phyloP scores from a whole-genome alignment of 352 stramenopile genomes.

The Plasmopara muralis region DNA sequence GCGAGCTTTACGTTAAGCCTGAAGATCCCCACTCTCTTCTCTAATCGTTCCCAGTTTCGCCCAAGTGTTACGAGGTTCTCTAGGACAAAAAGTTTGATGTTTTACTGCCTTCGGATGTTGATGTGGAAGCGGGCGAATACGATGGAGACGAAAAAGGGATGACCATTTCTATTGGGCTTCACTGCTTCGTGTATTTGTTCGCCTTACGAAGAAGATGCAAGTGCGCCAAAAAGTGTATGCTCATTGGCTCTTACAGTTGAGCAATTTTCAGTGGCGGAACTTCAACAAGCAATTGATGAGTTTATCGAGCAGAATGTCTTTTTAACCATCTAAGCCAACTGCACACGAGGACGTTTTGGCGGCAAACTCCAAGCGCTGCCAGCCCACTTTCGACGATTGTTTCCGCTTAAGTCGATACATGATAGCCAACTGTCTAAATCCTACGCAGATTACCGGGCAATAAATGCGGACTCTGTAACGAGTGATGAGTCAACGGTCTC shows the following conservation, averaged over 20 bases:
- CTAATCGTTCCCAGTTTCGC: background rate
- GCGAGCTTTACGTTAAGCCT: background rate
- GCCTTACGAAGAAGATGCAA: background rate
- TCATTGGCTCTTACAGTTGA: background rate
- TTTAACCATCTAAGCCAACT: background rate
- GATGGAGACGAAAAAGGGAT: background rate
- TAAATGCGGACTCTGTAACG: background rate
- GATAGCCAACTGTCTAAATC: background rate
- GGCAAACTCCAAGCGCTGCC: background rate
- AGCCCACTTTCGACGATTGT: background rate
- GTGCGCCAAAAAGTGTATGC: background rate
- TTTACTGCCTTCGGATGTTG: background rate
- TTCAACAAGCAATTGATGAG: background rate
- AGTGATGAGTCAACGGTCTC: background rate
- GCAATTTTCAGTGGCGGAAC: background rate
- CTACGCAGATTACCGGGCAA: background rate
- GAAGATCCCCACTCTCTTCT: background rate
- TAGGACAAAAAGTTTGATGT: background rate
- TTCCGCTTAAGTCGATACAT: background rate
- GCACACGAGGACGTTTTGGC: conserved; percentile 1
- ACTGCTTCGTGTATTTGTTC: background rate
- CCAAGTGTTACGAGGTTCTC: background rate
- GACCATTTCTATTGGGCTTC: background rate
- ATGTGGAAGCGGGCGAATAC: background rate
- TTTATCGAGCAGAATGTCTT: background rate